Conservation (phyloP, 192 early-diverging fungal genomes). For the Coemansia asiatica region DNA sequence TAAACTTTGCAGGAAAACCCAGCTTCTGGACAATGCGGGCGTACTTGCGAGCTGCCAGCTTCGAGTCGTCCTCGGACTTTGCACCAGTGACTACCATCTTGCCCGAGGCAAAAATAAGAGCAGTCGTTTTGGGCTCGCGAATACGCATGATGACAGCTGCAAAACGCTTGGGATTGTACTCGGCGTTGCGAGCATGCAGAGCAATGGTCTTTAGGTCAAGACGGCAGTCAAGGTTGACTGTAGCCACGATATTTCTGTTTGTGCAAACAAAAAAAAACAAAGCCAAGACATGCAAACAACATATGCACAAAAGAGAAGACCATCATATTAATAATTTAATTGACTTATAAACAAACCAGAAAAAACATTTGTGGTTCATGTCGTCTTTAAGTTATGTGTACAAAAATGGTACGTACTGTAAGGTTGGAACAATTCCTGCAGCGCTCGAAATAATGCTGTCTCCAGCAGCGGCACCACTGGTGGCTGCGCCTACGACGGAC, state of each 20-base stretch:
- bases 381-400: too few relatives aligned
- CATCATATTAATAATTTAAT: neutral
- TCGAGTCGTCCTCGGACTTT: constrained; percentile 96
- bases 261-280: neutral
- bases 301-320: neutral
- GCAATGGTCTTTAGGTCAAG: constrained; percentile 99
- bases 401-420: constrained; percentile 36
- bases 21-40: constrained; percentile 99
- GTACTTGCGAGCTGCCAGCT: constrained; percentile 96
- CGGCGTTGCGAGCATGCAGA: constrained; percentile 98
- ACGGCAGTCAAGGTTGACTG: constrained; percentile 95
- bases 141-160: constrained; percentile 99
- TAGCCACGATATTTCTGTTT: constrained; percentile 94
- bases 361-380: too few relatives aligned
- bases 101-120: constrained; percentile 97
- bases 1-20: constrained; percentile 96
- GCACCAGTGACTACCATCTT: constrained; percentile 99
- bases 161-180: constrained; percentile 99
- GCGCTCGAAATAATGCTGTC: constrained; percentile 25
- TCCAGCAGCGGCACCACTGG: constrained; percentile 4
- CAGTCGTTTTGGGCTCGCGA: constrained; percentile 98
- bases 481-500: constrained; percentile 1
- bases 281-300: neutral
- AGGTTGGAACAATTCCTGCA: constrained; percentile 51
- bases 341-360: too few relatives aligned